phyloP scores from a whole-genome alignment of 176 grass and related monocot genomes.

The Oryza glumipatula region DNA sequence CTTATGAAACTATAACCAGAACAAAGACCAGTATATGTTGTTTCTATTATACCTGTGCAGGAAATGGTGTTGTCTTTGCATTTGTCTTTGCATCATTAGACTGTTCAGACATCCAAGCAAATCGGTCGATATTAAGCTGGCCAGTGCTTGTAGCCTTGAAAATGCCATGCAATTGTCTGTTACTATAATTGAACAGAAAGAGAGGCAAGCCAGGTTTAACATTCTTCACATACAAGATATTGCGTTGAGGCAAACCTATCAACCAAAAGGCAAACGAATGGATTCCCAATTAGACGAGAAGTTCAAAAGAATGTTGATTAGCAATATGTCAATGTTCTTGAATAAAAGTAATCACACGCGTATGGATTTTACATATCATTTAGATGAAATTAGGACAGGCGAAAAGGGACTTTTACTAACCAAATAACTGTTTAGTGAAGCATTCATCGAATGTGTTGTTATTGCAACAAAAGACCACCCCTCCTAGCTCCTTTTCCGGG shows the following conservation, averaged over 20 bases:
- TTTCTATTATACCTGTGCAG: constrained; percentile 67
- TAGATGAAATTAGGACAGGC: not conserved
- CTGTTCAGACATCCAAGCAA: constrained; percentile 67
- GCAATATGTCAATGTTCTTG: not conserved
- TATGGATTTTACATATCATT: not conserved
- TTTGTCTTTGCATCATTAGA: constrained; percentile 51
- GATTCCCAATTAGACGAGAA: constrained; percentile 13
- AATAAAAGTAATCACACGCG: constrained; percentile 24
- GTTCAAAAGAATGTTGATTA: constrained; percentile 3
- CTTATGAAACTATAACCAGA: constrained; percentile 34
- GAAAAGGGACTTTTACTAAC: constrained; percentile 46
- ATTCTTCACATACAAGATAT: constrained; percentile 78
- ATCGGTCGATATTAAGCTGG: constrained; percentile 67
- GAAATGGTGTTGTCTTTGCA: constrained; percentile 68
- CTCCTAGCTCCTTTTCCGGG: constrained; percentile 53
- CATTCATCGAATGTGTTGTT: constrained; percentile 71
- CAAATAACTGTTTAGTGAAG: constrained; percentile 84
- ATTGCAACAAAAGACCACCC: constrained; percentile 83
- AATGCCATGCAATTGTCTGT: constrained; percentile 84
- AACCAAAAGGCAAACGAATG: constrained; percentile 45
- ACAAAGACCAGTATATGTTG: constrained; percentile 22
- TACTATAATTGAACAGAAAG: constrained; percentile 85
- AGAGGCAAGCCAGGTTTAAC: constrained; percentile 75
- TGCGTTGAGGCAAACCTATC: constrained; percentile 66
- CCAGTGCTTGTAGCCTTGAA: constrained; percentile 79